phyloP scores from a whole-genome alignment of 2,329 filamentous ascomycete species.

The Neonectria ditissima region DNA sequence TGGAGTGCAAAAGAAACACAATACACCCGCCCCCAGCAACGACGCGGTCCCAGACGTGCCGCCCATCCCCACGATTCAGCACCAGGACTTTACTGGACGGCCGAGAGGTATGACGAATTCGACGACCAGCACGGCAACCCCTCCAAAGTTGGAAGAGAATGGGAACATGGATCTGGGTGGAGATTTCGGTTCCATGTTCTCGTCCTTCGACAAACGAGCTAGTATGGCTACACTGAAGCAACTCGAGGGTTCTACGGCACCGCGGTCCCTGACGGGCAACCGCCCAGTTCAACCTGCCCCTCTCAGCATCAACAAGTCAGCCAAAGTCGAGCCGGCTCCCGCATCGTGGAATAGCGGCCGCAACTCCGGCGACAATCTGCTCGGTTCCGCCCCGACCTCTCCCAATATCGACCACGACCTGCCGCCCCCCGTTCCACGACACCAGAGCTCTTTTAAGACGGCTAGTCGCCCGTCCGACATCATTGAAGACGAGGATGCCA shows the following conservation, averaged over 20 bases:
- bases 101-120: slow-evolving; percentile 66
- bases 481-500: slow-evolving; percentile 65
- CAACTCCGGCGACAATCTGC: slow-evolving; percentile 59
- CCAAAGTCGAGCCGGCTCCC: slow-evolving; percentile 59
- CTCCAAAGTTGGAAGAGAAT: slow-evolving; percentile 59
- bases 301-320: slow-evolving; percentile 59
- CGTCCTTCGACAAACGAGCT: slow-evolving; percentile 66
- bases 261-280: slow-evolving; percentile 60
- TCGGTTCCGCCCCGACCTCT: slow-evolving; percentile 54
- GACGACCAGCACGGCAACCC: slow-evolving; percentile 65
- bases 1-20: slow-evolving; percentile 65
- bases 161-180: slow-evolving; percentile 65
- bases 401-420: slow-evolving; percentile 53
- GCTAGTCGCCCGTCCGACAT: slow-evolving; percentile 52
- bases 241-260: slow-evolving; percentile 50
- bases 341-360: slow-evolving; percentile 66
- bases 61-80: slow-evolving; percentile 53
- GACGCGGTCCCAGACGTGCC: slow-evolving; percentile 51
- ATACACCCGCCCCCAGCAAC: slow-evolving; percentile 45
- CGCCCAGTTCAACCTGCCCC: slow-evolving; percentile 58
- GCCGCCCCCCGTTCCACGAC: slow-evolving; percentile 56
- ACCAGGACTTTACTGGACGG: slow-evolving; percentile 50
- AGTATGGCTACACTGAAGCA: slow-evolving; percentile 62
- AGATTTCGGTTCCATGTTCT: slow-evolving; percentile 69
- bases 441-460: slow-evolving; percentile 50